Evolutionary conservation across 129 eudicot genomes (phyloP).

Genomic region (Lactuca saligna): DNA sequence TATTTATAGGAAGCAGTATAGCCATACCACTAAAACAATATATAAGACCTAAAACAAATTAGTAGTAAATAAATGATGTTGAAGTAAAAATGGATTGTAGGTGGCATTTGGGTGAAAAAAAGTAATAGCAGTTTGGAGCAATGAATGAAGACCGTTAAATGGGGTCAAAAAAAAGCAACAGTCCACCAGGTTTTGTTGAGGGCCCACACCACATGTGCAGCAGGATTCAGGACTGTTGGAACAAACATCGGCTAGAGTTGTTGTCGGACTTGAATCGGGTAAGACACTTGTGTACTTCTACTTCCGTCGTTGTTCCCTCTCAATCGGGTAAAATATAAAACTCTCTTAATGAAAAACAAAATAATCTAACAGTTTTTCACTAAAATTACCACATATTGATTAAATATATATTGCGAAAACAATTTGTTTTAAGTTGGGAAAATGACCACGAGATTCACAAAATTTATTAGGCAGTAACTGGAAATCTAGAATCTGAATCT

Average conservation of each 20-base stretch:
- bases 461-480: no score
- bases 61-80: no score
- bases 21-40: neutral
- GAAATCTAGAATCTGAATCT: no score
- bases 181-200: neutral
- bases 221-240: conserved; percentile 5
- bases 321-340: neutral
- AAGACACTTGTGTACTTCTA: conserved; percentile 14
- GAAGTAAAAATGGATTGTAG: neutral
- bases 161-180: conserved; percentile 18
- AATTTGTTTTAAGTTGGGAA: no score
- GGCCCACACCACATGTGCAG: conserved; percentile 24
- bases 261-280: conserved; percentile 29
- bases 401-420: no score
- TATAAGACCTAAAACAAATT: neutral
- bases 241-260: neutral
- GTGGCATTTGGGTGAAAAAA: neutral
- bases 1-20: no score
- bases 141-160: conserved; percentile 5
- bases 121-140: conserved; percentile 3
- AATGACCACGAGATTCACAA: no score
- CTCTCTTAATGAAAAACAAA: neutral
- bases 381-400: no score
- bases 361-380: no score
- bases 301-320: conserved; percentile 23